Base-by-base conservation (phyloP, 345 rosid genomes). In the Aethionema arabicum region DNA sequence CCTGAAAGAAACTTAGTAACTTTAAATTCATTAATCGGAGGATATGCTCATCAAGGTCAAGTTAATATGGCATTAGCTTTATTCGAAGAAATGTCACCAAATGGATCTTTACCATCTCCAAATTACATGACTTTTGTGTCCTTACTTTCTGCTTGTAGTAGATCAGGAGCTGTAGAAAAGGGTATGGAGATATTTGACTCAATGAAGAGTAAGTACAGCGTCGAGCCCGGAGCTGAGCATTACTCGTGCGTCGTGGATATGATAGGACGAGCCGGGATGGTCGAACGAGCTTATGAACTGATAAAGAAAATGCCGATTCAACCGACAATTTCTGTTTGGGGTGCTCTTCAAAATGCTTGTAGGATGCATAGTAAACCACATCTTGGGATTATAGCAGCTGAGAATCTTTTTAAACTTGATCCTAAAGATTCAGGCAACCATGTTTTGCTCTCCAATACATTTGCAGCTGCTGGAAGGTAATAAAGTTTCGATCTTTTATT, bases 261-360 rank as follows among this genome's bases (percentile, higher is more conserved):
- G 88, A 70, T 91, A 64, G 95, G 87, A 6, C 75, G 91, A 54
- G 87, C 95, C 15, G 98, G 96, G 40, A 72, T 81, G 88, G 86
- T 88, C 29, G 88, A 84, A 48, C 56, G 16, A 44, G 92, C 95
- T 42, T 83, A 81, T 31, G 78, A 85, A 36, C 66, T 88, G 31
- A 72, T 88, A 27, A 74, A 65, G 66, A 69, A 77, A 72, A 80
- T 91, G 85, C 87, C 92, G 11, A 71, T 88, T 40, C 61, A 7
- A 52, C 96, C 92, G 4, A 83, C 92, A 7, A 76, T 85, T 47
- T 76, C 91, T 11, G 74, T 86, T 46, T 91, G 98, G 96, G 95
- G 98, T 2, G 87, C 96, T 52, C 95, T 91, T 70, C 83, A 88
- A 47, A 87, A 82, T 74, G 96, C 92, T 50, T 83, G 95, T 61